These are phyloP conservation scores for Pichia norvegensis DNA, from an alignment of 1,139 yeast species.

Conservation along the genomic window DNA sequence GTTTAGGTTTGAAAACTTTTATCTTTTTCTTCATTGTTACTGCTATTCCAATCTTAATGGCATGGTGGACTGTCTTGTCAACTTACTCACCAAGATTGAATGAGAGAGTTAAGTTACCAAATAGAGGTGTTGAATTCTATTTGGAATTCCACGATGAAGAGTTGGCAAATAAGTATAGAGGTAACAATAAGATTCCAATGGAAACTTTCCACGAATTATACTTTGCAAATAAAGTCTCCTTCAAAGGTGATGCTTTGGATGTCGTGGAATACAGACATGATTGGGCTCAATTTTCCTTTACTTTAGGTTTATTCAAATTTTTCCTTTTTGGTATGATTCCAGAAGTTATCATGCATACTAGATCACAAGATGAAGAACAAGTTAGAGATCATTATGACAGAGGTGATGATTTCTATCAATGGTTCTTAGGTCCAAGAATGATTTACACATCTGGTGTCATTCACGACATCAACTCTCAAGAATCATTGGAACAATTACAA, in stretches of 20 bases:
- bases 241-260: slow-evolving; percentile 85
- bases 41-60: slow-evolving; percentile 65
- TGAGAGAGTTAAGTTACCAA: slow-evolving; percentile 70
- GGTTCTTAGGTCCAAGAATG: slow-evolving; percentile 95
- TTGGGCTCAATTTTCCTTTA: slow-evolving; percentile 81
- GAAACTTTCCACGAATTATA: slow-evolving; percentile 88
- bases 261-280: slow-evolving; percentile 82
- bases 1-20: slow-evolving; percentile 70
- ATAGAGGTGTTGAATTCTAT: slow-evolving; percentile 70
- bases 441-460: slow-evolving; percentile 85
- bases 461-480: slow-evolving; percentile 61
- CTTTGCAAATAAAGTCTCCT: slow-evolving; percentile 76
- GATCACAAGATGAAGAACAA: slow-evolving; percentile 94
- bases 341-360: slow-evolving; percentile 84
- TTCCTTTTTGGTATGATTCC: slow-evolving; percentile 88
- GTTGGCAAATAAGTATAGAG: slow-evolving; percentile 63
- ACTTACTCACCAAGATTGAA: slow-evolving; percentile 75
- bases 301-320: slow-evolving; percentile 67
- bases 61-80: slow-evolving; percentile 75
- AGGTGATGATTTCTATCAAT: slow-evolving; percentile 90
- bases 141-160: slow-evolving; percentile 75
- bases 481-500: slow-evolving; percentile 78
- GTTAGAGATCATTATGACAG: slow-evolving; percentile 94
- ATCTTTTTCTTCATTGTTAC: slow-evolving; percentile 46
- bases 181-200: slow-evolving; percentile 75